Evolutionary conservation across 2,329 filamentous ascomycete genomes (phyloP).

Genomic region (Fusarium pseudograminearum): DNA sequence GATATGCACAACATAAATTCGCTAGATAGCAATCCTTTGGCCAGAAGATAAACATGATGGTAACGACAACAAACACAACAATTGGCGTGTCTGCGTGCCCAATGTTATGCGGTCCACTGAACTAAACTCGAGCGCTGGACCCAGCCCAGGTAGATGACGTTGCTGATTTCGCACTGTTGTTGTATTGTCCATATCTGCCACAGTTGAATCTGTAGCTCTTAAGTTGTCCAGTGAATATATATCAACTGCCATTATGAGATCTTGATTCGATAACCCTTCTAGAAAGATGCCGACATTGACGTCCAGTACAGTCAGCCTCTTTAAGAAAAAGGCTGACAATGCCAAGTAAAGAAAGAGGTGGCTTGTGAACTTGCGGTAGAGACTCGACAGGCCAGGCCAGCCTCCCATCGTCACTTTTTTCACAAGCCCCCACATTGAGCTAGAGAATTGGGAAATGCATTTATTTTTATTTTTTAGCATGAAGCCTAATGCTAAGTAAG

Average conservation of each 20-base stretch:
- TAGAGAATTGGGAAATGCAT: constrained; percentile 36
- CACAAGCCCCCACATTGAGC: constrained; percentile 31
- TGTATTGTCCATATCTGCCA: constrained; percentile 22
- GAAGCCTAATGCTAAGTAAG: constrained; percentile 28
- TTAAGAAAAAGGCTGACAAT: constrained; percentile 15
- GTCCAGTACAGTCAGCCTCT: constrained; percentile 21
- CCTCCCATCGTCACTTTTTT: constrained; percentile 11
- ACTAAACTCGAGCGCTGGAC: constrained; percentile 8
- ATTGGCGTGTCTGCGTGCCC: constrained; percentile 16
- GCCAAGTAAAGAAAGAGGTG: constrained; percentile 18
- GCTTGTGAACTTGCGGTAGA: constrained; percentile 22
- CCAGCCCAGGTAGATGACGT: constrained; percentile 15
- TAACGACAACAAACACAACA: constrained; percentile 19
- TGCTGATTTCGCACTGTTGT: constrained; percentile 40
- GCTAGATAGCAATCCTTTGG: constrained; percentile 14
- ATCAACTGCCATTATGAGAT: constrained; percentile 13
- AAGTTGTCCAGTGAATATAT: constrained; percentile 14
- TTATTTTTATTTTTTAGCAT: constrained; percentile 11
- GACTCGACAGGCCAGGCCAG: constrained; percentile 3
- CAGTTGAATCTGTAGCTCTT: not conserved
- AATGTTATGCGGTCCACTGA: constrained; percentile 26
- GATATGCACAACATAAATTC: constrained; percentile 45
- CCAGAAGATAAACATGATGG: constrained; percentile 24
- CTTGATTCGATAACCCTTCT: constrained; percentile 20
- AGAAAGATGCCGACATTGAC: not conserved